A percentile compares a stretch with the other conserved stretches of the same genome.
Conservation (phyloP, 495 filamentous ascomycete species). For the Friedmanniomyces simplex region DNA sequence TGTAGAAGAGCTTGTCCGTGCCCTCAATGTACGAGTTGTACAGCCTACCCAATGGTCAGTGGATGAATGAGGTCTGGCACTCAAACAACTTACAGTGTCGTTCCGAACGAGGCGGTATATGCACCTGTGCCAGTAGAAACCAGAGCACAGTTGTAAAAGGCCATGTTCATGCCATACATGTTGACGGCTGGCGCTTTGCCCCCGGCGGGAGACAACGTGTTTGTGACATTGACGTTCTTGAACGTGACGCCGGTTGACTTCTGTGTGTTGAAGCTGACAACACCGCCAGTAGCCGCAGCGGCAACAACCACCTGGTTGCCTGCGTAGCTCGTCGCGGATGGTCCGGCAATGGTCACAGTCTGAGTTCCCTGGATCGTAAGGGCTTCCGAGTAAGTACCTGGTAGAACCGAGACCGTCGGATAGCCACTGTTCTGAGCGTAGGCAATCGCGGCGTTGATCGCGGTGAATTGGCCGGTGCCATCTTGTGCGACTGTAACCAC, state of each 20-base stretch:
- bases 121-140: slow-evolving; percentile 2
- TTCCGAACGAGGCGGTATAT: not conserved
- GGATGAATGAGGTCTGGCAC: not conserved
- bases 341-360: slow-evolving; percentile 5
- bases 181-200: slow-evolving; percentile 1
- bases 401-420: not conserved
- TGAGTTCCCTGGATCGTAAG: not conserved
- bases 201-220: not conserved
- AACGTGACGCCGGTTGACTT: not conserved
- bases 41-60: not conserved
- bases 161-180: slow-evolving; percentile 6
- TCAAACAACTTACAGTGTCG: not conserved
- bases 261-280: slow-evolving; percentile 5
- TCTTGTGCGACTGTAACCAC: slow-evolving; percentile 12
- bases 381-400: slow-evolving; percentile 5
- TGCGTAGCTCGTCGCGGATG: not conserved
- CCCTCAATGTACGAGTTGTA: not conserved
- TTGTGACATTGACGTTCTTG: slow-evolving; percentile 9
- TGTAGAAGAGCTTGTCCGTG: slow-evolving; percentile 10
- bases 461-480: slow-evolving; percentile 14
- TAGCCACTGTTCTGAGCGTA: slow-evolving; percentile 3
- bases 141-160: slow-evolving; percentile 9
- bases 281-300: not conserved
- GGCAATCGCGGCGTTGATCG: slow-evolving; percentile 4
- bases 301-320: not conserved